Evolutionary conservation across 2,329 filamentous ascomycete species (phyloP).

Genomic region (Hypoxylon sp.): DNA sequence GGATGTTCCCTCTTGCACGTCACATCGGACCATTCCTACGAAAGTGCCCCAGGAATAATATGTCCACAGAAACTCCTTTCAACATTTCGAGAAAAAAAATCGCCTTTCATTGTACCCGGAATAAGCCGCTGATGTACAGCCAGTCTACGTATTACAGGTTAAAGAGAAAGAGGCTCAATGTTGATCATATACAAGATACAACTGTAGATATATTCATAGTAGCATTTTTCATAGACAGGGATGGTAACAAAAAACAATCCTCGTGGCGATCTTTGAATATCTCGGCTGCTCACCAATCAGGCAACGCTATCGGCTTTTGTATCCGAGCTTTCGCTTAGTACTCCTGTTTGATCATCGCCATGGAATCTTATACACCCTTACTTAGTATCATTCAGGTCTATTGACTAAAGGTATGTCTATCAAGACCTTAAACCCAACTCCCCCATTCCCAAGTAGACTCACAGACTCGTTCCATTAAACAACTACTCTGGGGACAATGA

Average conservation of each 20-base stretch:
- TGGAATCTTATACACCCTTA: background rate
- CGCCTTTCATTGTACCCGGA: background rate
- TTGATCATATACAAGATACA: conserved; percentile 34
- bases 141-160: background rate
- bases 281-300: conserved; percentile 34
- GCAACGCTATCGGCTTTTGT: background rate
- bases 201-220: conserved; percentile 3
- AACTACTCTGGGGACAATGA: background rate
- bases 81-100: too few species aligned
- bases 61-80: background rate
- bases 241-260: conserved; percentile 23
- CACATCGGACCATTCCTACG: conserved; percentile 5
- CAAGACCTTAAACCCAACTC: too few species aligned
- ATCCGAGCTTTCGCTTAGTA: conserved; percentile 20
- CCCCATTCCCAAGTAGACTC: too few species aligned
- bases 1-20: conserved; percentile 15
- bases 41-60: background rate
- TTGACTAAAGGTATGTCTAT: background rate
- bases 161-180: conserved; percentile 34
- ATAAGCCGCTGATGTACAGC: background rate
- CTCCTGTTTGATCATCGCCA: conserved; percentile 1
- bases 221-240: conserved; percentile 17
- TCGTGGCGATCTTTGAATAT: conserved; percentile 31
- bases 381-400: background rate
- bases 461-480: background rate